A percentile compares a stretch with the other conserved stretches of the same genome.
Conservation (phyloP, 768 basidiomycete species). For the Phlebiopsis flavidoalba region DNA sequence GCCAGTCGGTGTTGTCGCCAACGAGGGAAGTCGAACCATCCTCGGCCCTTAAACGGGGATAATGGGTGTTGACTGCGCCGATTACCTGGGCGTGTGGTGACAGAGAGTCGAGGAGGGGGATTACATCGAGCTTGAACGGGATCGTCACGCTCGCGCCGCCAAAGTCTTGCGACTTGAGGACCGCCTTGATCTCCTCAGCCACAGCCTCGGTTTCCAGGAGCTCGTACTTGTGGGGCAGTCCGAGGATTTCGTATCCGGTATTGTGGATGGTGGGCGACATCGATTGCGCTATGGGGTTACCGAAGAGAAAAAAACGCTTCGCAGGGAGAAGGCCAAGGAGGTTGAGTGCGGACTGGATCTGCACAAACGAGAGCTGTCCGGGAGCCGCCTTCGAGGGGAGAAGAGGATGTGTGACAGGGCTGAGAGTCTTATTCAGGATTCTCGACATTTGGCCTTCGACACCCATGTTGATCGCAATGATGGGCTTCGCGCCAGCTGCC, state of each 20-base stretch:
- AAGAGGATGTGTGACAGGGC: slow-evolving; percentile 85
- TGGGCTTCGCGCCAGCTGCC: slow-evolving; percentile 58
- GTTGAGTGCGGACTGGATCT: slow-evolving; percentile 80
- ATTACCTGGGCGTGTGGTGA: slow-evolving; percentile 80
- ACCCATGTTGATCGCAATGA: slow-evolving; percentile 96
- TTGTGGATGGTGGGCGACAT: slow-evolving; percentile 95
- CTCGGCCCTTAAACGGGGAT: slow-evolving; percentile 38
- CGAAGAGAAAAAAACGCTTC: slow-evolving; percentile 80
- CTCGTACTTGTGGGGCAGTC: slow-evolving; percentile 78
- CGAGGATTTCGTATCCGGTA: slow-evolving; percentile 73
- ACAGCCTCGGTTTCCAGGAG: slow-evolving; percentile 71
- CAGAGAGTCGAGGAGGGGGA: slow-evolving; percentile 73
- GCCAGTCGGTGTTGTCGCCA: slow-evolving; percentile 97
- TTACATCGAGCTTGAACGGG: slow-evolving; percentile 89
- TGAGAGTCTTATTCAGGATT: slow-evolving; percentile 79
- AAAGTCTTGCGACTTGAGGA: slow-evolving; percentile 65
- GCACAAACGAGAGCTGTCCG: slow-evolving; percentile 84
- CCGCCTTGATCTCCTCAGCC: slow-evolving; percentile 56
- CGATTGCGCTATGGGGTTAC: slow-evolving; percentile 82
- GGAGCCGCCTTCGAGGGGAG: slow-evolving; percentile 88
- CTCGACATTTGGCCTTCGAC: slow-evolving; percentile 85
- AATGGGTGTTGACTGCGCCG: slow-evolving; percentile 94
- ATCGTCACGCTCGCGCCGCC: slow-evolving; percentile 98
- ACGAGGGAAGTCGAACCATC: slow-evolving; percentile 49
- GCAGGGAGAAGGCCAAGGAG: slow-evolving; percentile 76